phyloP scores from a whole-genome alignment of 202 grass and related monocot species.

The Brachypodium distachyon region DNA sequence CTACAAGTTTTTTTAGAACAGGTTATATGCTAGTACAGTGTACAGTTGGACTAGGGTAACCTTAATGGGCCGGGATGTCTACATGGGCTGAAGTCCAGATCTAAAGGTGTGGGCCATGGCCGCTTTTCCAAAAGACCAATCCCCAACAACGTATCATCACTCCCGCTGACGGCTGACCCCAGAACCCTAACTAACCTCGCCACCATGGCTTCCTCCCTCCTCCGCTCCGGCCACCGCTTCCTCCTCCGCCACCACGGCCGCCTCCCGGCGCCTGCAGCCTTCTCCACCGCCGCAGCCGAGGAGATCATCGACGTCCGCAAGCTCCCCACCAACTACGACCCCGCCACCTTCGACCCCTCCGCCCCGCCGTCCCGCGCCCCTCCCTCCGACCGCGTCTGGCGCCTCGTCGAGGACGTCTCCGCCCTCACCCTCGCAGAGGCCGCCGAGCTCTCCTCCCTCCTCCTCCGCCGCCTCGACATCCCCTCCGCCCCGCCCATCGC shows the following conservation, averaged over 20 bases:
- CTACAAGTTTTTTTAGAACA: too few species aligned
- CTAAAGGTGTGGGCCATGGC: background rate
- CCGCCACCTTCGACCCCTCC: slow-evolving; percentile 59
- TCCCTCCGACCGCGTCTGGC: slow-evolving; percentile 81
- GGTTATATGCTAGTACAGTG: too few species aligned
- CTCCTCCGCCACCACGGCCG: background rate
- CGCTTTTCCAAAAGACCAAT: background rate
- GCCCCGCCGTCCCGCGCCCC: slow-evolving; percentile 39
- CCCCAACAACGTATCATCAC: background rate
- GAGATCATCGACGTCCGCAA: slow-evolving; percentile 59
- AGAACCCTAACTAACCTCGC: slow-evolving; percentile 35
- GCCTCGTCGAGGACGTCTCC: slow-evolving; percentile 81
- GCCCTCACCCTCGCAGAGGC: slow-evolving; percentile 61
- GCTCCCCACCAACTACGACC: slow-evolving; percentile 74
- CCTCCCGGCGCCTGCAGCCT: slow-evolving; percentile 15
- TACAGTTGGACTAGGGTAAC: too few species aligned
- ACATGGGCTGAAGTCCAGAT: background rate
- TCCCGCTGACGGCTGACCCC: background rate
- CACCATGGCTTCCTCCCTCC: slow-evolving; percentile 42
- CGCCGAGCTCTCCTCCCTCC: slow-evolving; percentile 54
- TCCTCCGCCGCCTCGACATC: slow-evolving; percentile 45
- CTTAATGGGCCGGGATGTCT: background rate
- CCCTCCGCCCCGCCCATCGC: slow-evolving; percentile 48
- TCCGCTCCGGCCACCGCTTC: slow-evolving; percentile 46
- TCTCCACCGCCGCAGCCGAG: slow-evolving; percentile 18